Base-by-base conservation (phyloP, 2,329 filamentous ascomycete genomes). In the Penicillium freii region DNA sequence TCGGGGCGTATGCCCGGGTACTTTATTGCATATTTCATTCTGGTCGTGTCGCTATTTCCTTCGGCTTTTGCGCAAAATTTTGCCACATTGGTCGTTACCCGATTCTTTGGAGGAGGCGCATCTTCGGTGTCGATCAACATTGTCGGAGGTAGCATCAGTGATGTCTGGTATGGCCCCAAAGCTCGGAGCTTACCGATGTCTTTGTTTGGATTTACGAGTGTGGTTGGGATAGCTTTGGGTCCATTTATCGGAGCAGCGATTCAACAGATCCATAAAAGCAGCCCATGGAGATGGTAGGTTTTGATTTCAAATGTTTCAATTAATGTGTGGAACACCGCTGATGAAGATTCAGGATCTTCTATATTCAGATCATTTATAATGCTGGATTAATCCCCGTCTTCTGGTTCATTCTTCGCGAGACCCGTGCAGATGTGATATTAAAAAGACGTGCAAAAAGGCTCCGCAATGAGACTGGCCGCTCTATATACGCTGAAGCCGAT, bases 1-100 rank as follows among this genome's bases (percentile, higher is more conserved):
- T 77, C 76, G 27, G 78, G 78, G 5, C 73, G 78, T 2, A 72
- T 77, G 65, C 74, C 74, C 5, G 77, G 77, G 4, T 80, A 80
- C 40, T 69, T 79, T 39, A 71, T 73, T 4, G 67, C 77, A 3
- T 79, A 79, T 55, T 67, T 74, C 8, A 65, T 75, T 25, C 62
- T 80, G 11, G 71, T 78, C 15, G 62, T 77, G 8, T 77, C 76
- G 21, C 66, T 78, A 5, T 72, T 80, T 39, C 72, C 73, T 4
- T 77, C 76, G 21, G 76, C 75, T 0, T 69, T 79, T 34, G 77
- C 78, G 2, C 67, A 72, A 5, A 80, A 80, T 51, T 79, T 77
- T 51, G 77, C 78, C 0, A 79, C 78, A 0, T 59, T 80, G 3
- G 71, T 80, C 2, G 69, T 78, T 0, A 77, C 75, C 2, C 70